Evolutionary conservation across 2,329 filamentous ascomycete species (phyloP).

Genomic region (Calonectria hongkongensis): DNA sequence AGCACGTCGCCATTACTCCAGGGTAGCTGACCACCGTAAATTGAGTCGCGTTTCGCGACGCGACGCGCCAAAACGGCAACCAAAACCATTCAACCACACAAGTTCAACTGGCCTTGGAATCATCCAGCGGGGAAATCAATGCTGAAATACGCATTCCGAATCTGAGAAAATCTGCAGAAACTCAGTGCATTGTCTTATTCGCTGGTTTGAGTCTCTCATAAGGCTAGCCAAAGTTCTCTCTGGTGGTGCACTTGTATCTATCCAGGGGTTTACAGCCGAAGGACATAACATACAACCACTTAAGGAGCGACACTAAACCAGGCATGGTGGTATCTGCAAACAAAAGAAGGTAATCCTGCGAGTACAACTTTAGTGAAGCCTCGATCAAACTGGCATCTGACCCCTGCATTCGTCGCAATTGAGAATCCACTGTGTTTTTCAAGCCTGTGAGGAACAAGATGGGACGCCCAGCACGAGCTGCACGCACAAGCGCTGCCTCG

Average conservation of each 20-base stretch:
- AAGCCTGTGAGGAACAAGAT: conserved; percentile 34
- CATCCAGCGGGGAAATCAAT: too few species aligned
- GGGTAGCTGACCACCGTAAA: neutral
- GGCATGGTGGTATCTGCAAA: neutral
- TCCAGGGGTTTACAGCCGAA: neutral
- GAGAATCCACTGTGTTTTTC: neutral
- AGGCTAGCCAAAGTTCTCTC: neutral
- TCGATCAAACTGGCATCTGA: neutral
- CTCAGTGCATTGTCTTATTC: too few species aligned
- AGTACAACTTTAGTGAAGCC: neutral
- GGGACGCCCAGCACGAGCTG: conserved; percentile 40
- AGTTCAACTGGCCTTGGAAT: neutral
- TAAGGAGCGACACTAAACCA: neutral
- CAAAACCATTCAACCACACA: neutral
- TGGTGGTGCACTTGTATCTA: neutral
- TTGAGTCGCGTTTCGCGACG: conserved; percentile 15
- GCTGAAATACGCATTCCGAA: neutral
- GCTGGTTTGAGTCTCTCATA: neutral
- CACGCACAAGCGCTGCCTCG: conserved; percentile 48
- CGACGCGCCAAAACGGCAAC: neutral
- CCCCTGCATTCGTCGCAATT: neutral
- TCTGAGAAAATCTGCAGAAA: neutral
- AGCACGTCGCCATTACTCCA: neutral
- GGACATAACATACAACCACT: neutral
- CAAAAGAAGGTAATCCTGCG: neutral